Base-by-base conservation (phyloP, 2,329 filamentous ascomycete species). In the Arthrobotrys conoides region DNA sequence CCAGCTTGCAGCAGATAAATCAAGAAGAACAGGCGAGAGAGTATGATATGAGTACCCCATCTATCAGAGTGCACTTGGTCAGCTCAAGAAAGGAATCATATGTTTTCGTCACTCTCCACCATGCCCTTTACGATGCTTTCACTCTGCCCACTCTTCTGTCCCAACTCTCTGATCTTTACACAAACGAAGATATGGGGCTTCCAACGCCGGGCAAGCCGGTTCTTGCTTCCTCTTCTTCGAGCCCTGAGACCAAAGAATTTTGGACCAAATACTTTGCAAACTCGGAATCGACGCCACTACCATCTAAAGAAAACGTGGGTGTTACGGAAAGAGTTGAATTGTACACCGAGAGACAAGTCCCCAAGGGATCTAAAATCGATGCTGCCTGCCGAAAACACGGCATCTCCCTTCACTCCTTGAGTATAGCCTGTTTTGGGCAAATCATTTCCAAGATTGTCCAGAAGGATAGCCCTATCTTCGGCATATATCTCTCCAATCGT, bases 111-210 rank as follows among this genome's bases (percentile, higher is more conserved):
- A 86, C 86, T 27, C 91, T 97, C 3, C 94, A 97, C 80, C 94
- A 98, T 83, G 92, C 92, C 0, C 86, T 97, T 0, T 98, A 97
- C 82, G 95, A 97, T 83, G 94, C 91, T 5, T 87, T 96, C 76
- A 96, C 92, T 81, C 86, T 97, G 3, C 89, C 90, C 0, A 83
- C 87, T 0, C 85, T 97, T 5, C 85, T 93, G 22, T 83, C 87
- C 14, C 84, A 88, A 48, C 84, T 91, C 12, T 84, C 87, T 78
- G 79, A 82, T 3, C 80, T 86, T 41, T 90, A 83, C 84, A 84
- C 80, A 44, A 51, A 68, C 14, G 63, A 61, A 24, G 33, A 65
- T 1, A 36, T 51, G 22, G 64, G 6, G 16, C 38, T 72, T 3
- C 46, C 53, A 16, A 36, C 6, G 12, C 36, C 55, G 18, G 49